Conservation (phyloP, 2,329 filamentous ascomycete genomes). For the Zasmidium cellare region DNA sequence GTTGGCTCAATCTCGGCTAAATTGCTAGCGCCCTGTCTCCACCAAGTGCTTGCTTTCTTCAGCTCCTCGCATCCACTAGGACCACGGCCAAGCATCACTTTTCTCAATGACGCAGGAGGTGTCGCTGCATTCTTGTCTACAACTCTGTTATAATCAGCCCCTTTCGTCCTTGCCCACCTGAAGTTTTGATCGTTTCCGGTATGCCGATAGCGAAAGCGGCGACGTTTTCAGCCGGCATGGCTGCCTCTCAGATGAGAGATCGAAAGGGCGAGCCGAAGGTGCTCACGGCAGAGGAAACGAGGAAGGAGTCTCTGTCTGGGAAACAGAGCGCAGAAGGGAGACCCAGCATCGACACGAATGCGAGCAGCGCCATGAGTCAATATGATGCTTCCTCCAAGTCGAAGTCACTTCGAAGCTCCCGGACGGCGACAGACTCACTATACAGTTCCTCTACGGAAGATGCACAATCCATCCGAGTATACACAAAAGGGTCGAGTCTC, state of each 20-base stretch:
- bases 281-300: conserved; percentile 4
- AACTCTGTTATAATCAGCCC: too few relatives aligned
- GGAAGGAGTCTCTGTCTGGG: neutral
- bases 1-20: too few relatives aligned
- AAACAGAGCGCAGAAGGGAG: neutral
- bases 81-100: neutral
- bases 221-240: neutral
- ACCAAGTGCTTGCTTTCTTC: neutral
- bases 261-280: neutral
- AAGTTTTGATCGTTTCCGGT: too few relatives aligned
- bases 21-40: too few relatives aligned
- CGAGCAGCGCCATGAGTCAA: neutral
- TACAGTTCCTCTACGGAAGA: conserved; percentile 1
- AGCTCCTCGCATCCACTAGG: neutral
- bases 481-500: conserved; percentile 23
- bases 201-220: neutral
- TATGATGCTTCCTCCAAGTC: neutral
- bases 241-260: neutral
- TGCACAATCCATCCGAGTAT: conserved; percentile 15
- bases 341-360: neutral
- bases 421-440: conserved; percentile 1
- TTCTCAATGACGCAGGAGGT: neutral
- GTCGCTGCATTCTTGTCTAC: neutral
- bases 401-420: neutral
- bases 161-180: too few relatives aligned